These are phyloP conservation scores for Dicorynia guianensis DNA, from an alignment of 306 rosid species.

Conservation along the genomic window DNA sequence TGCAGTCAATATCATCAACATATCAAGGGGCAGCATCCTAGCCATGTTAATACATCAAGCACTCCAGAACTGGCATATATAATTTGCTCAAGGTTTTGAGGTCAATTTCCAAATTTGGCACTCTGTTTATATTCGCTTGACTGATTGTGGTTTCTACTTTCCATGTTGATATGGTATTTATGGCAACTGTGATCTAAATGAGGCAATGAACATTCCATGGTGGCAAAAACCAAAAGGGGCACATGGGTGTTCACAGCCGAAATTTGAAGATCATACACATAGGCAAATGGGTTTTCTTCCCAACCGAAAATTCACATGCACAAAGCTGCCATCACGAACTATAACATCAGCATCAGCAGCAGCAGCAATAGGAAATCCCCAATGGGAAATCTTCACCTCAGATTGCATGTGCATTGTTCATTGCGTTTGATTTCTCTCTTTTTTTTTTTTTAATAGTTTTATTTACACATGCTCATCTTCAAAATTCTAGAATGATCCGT, in stretches of 20 bases:
- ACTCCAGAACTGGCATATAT: conserved; percentile 51
- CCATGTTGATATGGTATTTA: no score
- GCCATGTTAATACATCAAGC: conserved; percentile 87
- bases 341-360: conserved; percentile 37
- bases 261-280: conserved; percentile 38
- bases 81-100: conserved; percentile 30
- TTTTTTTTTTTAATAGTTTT: not conserved
- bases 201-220: no score
- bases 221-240: no score
- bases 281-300: conserved; percentile 23
- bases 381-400: conserved; percentile 32
- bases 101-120: conserved; percentile 21
- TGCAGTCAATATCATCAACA: conserved; percentile 87
- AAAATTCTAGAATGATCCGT: conserved; percentile 72
- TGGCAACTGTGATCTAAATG: no score
- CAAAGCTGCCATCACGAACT: conserved; percentile 16
- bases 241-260: no score
- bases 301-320: conserved; percentile 63
- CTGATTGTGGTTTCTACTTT: no score
- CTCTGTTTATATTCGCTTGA: no score
- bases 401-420: conserved; percentile 34
- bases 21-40: conserved; percentile 82
- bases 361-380: conserved; percentile 30
- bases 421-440: not conserved
- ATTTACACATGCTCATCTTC: conserved; percentile 1